Base-by-base conservation (phyloP, 139 green algal species). In the Pleodorina starrii region DNA sequence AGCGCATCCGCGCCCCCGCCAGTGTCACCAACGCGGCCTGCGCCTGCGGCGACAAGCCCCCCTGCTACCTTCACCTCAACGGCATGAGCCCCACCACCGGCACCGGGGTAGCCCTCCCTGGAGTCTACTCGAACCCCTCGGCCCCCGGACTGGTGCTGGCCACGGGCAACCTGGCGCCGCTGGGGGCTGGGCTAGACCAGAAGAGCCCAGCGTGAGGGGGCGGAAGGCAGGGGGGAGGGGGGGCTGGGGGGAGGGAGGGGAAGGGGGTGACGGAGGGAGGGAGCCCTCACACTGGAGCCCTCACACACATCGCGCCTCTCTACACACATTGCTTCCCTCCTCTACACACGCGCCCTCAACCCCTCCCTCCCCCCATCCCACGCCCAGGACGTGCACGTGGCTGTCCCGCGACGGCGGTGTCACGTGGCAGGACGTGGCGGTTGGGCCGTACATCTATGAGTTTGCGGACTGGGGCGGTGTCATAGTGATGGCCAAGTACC, bases 391-490 rank as follows among this genome's bases (percentile, higher is more conserved):
- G 19, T 99, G 97, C 93, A 99, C 97, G 36, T 99, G 90, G 85
- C 63, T 98, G 63, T 98, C 96, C 0, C 92, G 92, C 0, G 97
- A 99, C 77, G 98, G 95, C 17, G 98, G 98, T 0, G 85, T 95
- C 38, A 98, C 91, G 23, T 99, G 98, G 98, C 85, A 92, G 32
- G 97, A 99, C 80, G 95, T 99, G 21, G 93, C 89, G 1, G 93
- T 96, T 42, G 93, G 96, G 38, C 83, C 95, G 0, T 93, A 95
- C 76, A 98, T 98, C 87, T 99, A 97, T 87, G 97, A 99, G 93
- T 98, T 96, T 87, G 97, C 97, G 25, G 96, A 99, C 91, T 94
- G 96, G 89, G 98, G 98, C 17, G 96, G 96, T n/a, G 71, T 99
- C 16, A 92, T 99, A 32, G 90, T 98, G 23, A 96, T 98, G 93